phyloP scores from a whole-genome alignment of 75 land plant genomes.

The Picea glauca region DNA sequence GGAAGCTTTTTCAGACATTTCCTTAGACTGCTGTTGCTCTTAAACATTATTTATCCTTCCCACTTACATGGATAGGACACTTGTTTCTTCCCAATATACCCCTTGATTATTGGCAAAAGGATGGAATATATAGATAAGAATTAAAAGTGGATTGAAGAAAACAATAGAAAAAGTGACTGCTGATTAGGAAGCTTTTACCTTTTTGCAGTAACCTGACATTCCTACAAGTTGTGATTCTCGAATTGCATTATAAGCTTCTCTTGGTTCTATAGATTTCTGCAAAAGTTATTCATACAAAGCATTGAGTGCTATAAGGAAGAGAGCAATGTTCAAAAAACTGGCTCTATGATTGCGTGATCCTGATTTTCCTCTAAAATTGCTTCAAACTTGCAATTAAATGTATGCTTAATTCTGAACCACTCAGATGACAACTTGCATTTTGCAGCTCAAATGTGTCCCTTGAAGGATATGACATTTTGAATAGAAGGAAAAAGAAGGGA shows the following conservation, averaged over 20 bases:
- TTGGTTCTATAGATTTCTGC: constrained; percentile 73
- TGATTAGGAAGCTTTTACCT: constrained; percentile 28
- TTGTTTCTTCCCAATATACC: neutral
- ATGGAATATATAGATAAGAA: neutral
- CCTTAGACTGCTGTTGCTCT: neutral
- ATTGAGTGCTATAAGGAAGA: neutral
- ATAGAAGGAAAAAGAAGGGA: neutral
- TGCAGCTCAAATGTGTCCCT: neutral
- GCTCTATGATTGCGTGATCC: neutral
- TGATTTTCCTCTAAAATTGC: neutral
- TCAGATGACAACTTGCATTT: neutral
- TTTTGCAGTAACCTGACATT: constrained; percentile 62
- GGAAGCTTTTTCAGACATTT: neutral
- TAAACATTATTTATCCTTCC: neutral
- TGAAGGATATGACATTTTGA: neutral
- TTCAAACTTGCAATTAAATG: neutral
- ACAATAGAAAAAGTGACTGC: neutral
- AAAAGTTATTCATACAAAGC: constrained; percentile 2
- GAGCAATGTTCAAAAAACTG: neutral
- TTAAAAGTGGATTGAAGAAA: neutral
- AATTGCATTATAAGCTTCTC: constrained; percentile 26
- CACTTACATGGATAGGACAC: neutral
- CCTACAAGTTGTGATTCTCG: constrained; percentile 65
- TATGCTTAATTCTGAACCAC: neutral
- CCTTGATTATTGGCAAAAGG: neutral